Percentiles rank a stretch among this genome's conserved stretches.
Conservation (phyloP, 2,329 filamentous ascomycete species). For the Mycogone perniciosa region DNA sequence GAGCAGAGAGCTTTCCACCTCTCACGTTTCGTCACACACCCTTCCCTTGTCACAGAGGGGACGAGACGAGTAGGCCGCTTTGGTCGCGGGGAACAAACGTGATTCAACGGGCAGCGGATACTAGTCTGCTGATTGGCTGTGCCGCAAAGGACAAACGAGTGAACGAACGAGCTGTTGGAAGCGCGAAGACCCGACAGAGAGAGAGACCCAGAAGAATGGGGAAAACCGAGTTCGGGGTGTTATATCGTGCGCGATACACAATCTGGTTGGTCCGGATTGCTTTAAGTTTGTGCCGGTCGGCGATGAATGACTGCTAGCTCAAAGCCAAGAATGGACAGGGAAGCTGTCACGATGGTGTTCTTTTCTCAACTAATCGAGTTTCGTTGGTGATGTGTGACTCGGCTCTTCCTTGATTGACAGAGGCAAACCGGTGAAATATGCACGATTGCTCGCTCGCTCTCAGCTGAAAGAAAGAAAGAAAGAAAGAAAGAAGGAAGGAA, state of each 20-base stretch:
- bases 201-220: slow-evolving; percentile 6
- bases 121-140: slow-evolving; percentile 11
- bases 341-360: slow-evolving; percentile 7
- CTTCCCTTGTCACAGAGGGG: background rate
- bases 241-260: background rate
- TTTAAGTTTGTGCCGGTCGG: slow-evolving; percentile 11
- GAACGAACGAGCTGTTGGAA: background rate
- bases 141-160: background rate
- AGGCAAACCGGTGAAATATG: no score
- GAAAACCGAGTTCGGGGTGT: background rate
- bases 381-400: no score
- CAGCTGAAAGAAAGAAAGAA: no score
- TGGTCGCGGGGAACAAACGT: slow-evolving; percentile 10
- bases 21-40: background rate
- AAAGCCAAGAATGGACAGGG: background rate
- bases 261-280: slow-evolving; percentile 6
- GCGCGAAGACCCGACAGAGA: slow-evolving; percentile 6
- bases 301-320: slow-evolving; percentile 7
- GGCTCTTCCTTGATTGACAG: no score
- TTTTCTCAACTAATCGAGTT: no score
- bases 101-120: slow-evolving; percentile 10
- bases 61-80: slow-evolving; percentile 8
- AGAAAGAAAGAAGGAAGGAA: no score
- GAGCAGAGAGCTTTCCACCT: background rate
- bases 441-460: no score